phyloP scores from a whole-genome alignment of 2,329 filamentous ascomycete species.

The Fusarium armeniacum region DNA sequence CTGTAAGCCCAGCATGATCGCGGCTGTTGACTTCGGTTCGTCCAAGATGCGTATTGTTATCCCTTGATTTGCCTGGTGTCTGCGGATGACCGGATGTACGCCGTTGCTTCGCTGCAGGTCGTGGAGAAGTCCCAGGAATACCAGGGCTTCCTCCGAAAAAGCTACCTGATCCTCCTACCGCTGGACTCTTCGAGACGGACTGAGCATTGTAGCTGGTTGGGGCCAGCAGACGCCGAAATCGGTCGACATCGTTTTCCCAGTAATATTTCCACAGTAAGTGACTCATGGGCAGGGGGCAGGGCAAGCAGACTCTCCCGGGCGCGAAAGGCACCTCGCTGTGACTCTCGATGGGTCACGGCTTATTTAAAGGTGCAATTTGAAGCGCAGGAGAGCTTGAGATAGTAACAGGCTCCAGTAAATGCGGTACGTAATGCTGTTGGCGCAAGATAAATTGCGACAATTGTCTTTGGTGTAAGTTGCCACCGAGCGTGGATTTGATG shows the following conservation, averaged over 20 bases:
- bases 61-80: slow-evolving; percentile 60
- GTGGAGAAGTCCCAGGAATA: slow-evolving; percentile 64
- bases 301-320: slow-evolving; percentile 57
- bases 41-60: slow-evolving; percentile 59
- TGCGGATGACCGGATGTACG: slow-evolving; percentile 66
- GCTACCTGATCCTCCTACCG: slow-evolving; percentile 55
- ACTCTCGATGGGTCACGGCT: slow-evolving; percentile 85
- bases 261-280: slow-evolving; percentile 96
- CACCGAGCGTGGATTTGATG: slow-evolving; percentile 38
- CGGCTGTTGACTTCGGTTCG: slow-evolving; percentile 85
- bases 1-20: slow-evolving; percentile 83
- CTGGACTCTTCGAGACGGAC: slow-evolving; percentile 67
- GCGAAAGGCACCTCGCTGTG: slow-evolving; percentile 87
- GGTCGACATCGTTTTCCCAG: slow-evolving; percentile 97
- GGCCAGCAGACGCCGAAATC: slow-evolving; percentile 89
- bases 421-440: slow-evolving; percentile 15
- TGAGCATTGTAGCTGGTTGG: slow-evolving; percentile 73
- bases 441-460: slow-evolving; percentile 29
- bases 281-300: slow-evolving; percentile 78
- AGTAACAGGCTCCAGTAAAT: slow-evolving; percentile 11
- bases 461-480: slow-evolving; percentile 43
- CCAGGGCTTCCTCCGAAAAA: slow-evolving; percentile 58
- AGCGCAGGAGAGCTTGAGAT: slow-evolving; percentile 52
- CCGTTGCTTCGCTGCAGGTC: slow-evolving; percentile 63
- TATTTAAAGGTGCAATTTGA: slow-evolving; percentile 82